These are phyloP conservation scores for Candida michaelii DNA, from an alignment of 805 yeast species.

Conservation along the genomic window DNA sequence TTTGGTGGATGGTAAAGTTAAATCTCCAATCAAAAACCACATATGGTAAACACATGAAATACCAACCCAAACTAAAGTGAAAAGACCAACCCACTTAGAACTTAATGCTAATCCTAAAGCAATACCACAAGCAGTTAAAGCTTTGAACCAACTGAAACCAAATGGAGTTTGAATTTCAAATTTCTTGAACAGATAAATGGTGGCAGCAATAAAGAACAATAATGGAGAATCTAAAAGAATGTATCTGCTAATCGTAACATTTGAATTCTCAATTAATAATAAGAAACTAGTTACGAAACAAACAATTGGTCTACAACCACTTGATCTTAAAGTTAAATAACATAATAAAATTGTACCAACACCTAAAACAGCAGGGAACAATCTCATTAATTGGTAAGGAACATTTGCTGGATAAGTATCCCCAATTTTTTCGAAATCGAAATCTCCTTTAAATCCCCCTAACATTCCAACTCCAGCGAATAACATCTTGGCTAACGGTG, in stretches of 20 bases:
- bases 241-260: conserved; percentile 70
- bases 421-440: conserved; percentile 67
- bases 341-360: conserved; percentile 62
- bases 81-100: conserved; percentile 83
- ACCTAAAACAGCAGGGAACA: conserved; percentile 67
- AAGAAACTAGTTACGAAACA: conserved; percentile 57
- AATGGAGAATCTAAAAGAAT: conserved; percentile 76
- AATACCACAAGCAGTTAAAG: conserved; percentile 62
- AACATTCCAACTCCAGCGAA: conserved; percentile 67
- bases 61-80: conserved; percentile 80
- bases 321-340: conserved; percentile 66
- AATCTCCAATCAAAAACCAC: conserved; percentile 75
- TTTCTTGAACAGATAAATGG: conserved; percentile 64
- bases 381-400: conserved; percentile 72
- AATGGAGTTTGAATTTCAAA: conserved; percentile 67
- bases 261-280: conserved; percentile 65
- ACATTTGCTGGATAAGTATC: conserved; percentile 54
- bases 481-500: conserved; percentile 76
- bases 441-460: conserved; percentile 73
- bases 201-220: conserved; percentile 71
- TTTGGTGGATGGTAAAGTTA: conserved; percentile 46
- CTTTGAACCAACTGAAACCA: conserved; percentile 54
- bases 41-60: conserved; percentile 56
- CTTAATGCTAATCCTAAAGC: conserved; percentile 73
- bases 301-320: conserved; percentile 68